A percentile compares a stretch with the other conserved stretches of the same genome.
These are phyloP conservation scores for Mycena venus DNA, from an alignment of 768 basidiomycete genomes.

Conservation along the genomic window DNA sequence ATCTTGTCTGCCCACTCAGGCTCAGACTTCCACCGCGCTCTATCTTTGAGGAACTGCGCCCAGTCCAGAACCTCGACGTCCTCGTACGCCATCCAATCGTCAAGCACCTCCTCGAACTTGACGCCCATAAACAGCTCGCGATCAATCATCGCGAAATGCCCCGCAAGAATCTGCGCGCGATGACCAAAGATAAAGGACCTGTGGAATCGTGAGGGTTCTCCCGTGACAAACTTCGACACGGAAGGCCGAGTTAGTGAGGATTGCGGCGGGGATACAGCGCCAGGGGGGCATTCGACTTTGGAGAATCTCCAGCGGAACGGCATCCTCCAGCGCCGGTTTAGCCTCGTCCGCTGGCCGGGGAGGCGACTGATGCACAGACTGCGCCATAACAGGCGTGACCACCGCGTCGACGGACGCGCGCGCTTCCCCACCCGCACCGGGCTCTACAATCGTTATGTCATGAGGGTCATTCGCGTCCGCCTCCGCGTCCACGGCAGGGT, in stretches of 20 bases:
- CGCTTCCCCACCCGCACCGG: conserved; percentile 32
- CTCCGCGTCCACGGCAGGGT: conserved; percentile 16
- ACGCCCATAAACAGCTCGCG: conserved; percentile 87
- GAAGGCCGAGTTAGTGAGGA: conserved; percentile 39
- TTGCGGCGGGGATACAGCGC: conserved; percentile 37
- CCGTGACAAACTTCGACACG: conserved; percentile 50
- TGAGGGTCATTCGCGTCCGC: conserved; percentile 7
- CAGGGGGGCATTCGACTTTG: conserved; percentile 65
- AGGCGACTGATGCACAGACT: conserved; percentile 43
- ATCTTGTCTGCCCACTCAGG: conserved; percentile 70
- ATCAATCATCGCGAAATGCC: conserved; percentile 91
- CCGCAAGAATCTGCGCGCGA: conserved; percentile 73
- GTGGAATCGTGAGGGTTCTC: conserved; percentile 60
- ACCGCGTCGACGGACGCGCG: conserved; percentile 35
- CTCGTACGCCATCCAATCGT: conserved; percentile 74
- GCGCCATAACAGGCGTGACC: conserved; percentile 47
- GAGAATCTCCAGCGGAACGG: conserved; percentile 75
- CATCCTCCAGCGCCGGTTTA: conserved; percentile 71
- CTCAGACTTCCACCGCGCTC: conserved; percentile 77
- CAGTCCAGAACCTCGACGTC: conserved; percentile 85
- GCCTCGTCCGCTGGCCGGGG: conserved; percentile 51
- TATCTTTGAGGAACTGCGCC: conserved; percentile 84
- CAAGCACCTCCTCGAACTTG: conserved; percentile 88
- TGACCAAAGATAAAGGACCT: conserved; percentile 80
- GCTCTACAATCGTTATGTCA: conserved; percentile 28